A percentile compares a stretch with the other conserved stretches of the same genome.
These are phyloP conservation scores for Epicoccum sorghinum DNA, from an alignment of 2,329 filamentous ascomycete genomes.

Conservation along the genomic window DNA sequence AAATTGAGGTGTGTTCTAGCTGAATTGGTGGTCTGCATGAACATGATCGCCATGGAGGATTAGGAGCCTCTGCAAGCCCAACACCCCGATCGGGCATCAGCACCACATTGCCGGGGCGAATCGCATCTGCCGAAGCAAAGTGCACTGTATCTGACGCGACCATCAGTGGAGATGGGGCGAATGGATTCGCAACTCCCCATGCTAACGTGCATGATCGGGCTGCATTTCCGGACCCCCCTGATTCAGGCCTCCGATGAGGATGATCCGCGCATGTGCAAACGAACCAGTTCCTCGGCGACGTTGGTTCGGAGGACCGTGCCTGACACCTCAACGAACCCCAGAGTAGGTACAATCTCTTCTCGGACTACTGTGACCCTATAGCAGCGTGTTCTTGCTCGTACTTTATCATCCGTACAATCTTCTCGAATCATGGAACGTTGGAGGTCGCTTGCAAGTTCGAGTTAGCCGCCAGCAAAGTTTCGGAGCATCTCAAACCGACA, in stretches of 20 bases:
- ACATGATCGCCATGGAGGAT: neutral
- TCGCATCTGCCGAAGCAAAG: neutral
- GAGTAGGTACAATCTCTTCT: neutral
- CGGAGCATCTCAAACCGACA: constrained; percentile 1
- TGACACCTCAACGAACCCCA: neutral
- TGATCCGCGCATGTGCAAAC: neutral
- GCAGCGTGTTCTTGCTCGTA: neutral
- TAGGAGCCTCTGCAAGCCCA: neutral
- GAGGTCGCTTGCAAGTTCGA: neutral
- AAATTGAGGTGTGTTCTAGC: no score
- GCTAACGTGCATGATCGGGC: neutral
- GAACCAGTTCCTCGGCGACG: neutral
- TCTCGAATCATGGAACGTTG: constrained; percentile 4
- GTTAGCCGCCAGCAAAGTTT: neutral
- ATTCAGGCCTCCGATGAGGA: constrained; percentile 4
- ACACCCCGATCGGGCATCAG: constrained; percentile 1
- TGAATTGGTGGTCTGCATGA: neutral
- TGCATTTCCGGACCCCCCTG: neutral
- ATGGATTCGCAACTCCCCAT: neutral
- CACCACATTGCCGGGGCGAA: neutral
- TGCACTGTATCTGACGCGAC: neutral
- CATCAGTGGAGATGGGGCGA: neutral
- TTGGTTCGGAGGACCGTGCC: neutral
- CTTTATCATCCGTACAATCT: neutral
- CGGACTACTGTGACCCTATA: constrained; percentile 1